phyloP scores from a whole-genome alignment of 352 stramenopile genomes.

The Phytopythium oedochilum region DNA sequence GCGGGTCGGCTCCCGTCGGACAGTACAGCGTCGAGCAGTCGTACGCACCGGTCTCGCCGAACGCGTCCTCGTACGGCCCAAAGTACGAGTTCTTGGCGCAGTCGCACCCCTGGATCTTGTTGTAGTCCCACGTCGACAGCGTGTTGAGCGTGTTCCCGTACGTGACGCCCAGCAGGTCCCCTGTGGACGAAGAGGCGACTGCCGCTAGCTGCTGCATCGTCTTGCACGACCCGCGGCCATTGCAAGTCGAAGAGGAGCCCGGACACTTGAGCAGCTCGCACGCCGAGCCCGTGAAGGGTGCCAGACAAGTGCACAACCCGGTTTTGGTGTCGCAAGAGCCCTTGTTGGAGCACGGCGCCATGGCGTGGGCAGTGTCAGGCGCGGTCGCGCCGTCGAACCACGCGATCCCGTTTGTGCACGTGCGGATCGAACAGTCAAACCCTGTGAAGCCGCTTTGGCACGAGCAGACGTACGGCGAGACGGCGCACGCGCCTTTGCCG shows the following conservation, averaged over 20 bases:
- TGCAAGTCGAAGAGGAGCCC: conserved; percentile 34
- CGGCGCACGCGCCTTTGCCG: conserved; percentile 39
- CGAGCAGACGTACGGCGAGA: conserved; percentile 35
- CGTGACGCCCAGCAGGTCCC: conserved; percentile 42
- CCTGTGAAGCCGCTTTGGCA: conserved; percentile 61
- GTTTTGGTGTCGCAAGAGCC: conserved; percentile 46
- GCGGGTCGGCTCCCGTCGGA: conserved; percentile 84
- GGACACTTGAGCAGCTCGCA: conserved; percentile 68
- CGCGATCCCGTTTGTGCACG: conserved; percentile 42
- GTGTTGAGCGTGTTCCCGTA: conserved; percentile 64
- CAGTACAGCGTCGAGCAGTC: conserved; percentile 85
- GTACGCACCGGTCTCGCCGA: conserved; percentile 47
- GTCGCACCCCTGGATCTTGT: conserved; percentile 83
- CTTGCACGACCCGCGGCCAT: conserved; percentile 63
- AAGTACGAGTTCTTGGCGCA: conserved; percentile 62
- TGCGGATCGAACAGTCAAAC: conserved; percentile 47
- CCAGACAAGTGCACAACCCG: conserved; percentile 54
- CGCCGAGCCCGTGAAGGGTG: conserved; percentile 72
- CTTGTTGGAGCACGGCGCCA: conserved; percentile 45
- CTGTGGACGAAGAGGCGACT: conserved; percentile 26
- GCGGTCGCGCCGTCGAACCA: conserved; percentile 68
- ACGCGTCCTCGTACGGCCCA: conserved; percentile 51
- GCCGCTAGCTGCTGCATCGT: conserved; percentile 67
- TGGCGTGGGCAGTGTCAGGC: conserved; percentile 42
- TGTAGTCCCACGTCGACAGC: conserved; percentile 71